A percentile compares a stretch with the other conserved stretches of the same genome.
These are phyloP conservation scores for Apiotrichum montevideense DNA, from an alignment of 1,284 basidiomycete species.

Conservation along the genomic window DNA sequence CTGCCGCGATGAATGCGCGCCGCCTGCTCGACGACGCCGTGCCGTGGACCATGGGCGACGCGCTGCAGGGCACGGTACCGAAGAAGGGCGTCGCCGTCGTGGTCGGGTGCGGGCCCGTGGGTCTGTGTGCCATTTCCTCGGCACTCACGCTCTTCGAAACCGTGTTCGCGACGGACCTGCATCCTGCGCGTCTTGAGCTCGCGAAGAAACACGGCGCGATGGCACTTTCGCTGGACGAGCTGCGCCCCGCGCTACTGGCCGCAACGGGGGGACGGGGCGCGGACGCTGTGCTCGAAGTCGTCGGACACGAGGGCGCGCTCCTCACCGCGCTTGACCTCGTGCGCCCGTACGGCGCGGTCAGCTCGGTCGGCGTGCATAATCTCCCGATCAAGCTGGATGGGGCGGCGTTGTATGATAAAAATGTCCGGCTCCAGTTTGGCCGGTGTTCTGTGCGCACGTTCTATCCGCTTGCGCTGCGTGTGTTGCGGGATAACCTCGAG, in stretches of 20 bases:
- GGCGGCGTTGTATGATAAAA: constrained; percentile 68
- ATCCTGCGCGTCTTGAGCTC: constrained; percentile 19
- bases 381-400: constrained; percentile 38
- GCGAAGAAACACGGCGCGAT: constrained; percentile 45
- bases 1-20: constrained; percentile 45
- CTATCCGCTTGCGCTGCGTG: constrained; percentile 64
- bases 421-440: constrained; percentile 53
- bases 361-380: constrained; percentile 63
- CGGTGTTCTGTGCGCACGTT: constrained; percentile 77
- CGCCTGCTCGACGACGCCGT: constrained; percentile 33
- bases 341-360: constrained; percentile 71
- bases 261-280: constrained; percentile 47
- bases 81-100: constrained; percentile 42
- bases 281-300: constrained; percentile 57
- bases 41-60: constrained; percentile 21
- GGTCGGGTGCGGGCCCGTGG: constrained; percentile 50
- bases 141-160: constrained; percentile 42
- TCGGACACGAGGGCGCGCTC: constrained; percentile 68
- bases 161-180: constrained; percentile 39
- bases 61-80: constrained; percentile 25
- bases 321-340: constrained; percentile 69
- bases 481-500: constrained; percentile 50
- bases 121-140: constrained; percentile 47
- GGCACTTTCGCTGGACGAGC: constrained; percentile 30
- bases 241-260: constrained; percentile 23